Conservation (phyloP, 1,284 basidiomycete genomes). For the Fereydounia khargensis region DNA sequence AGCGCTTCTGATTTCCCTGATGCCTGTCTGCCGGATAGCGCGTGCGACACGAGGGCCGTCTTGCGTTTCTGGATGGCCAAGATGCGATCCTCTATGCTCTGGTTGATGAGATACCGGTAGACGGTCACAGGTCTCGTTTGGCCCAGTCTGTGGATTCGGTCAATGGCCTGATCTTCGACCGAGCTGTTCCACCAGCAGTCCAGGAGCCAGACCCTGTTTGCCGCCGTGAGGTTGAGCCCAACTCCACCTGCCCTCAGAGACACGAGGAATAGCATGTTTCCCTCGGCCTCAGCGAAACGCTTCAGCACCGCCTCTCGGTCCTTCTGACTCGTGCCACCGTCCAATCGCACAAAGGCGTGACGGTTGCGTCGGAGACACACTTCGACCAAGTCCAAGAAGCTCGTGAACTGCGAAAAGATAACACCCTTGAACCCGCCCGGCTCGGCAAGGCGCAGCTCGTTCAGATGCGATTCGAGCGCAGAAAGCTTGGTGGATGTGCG, state of each 20-base stretch:
- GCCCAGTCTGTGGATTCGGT: constrained; percentile 72
- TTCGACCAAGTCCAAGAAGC: constrained; percentile 56
- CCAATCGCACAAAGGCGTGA: constrained; percentile 63
- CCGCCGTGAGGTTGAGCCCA: constrained; percentile 61
- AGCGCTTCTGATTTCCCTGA: constrained; percentile 32
- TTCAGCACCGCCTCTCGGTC: constrained; percentile 74
- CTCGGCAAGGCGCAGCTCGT: constrained; percentile 63
- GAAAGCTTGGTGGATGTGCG: constrained; percentile 82
- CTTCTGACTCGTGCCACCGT: constrained; percentile 87
- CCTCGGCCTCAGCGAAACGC: constrained; percentile 72
- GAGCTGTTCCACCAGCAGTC: constrained; percentile 55
- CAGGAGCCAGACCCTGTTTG: constrained; percentile 52
- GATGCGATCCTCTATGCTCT: constrained; percentile 74
- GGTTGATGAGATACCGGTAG: constrained; percentile 86
- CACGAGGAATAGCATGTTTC: constrained; percentile 83
- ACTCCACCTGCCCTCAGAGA: constrained; percentile 93
- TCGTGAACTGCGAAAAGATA: constrained; percentile 59
- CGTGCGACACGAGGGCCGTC: constrained; percentile 73
- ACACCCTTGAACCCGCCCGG: constrained; percentile 53
- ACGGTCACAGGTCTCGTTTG: constrained; percentile 87
- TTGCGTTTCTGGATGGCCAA: constrained; percentile 85
- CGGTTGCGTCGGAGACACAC: constrained; percentile 29
- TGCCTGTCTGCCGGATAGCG: constrained; percentile 15
- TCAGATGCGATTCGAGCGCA: constrained; percentile 69
- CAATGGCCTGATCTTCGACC: constrained; percentile 72